Evolutionary conservation across 257 asterid species (phyloP).

Genomic region (Solanum pimpinellifolium): DNA sequence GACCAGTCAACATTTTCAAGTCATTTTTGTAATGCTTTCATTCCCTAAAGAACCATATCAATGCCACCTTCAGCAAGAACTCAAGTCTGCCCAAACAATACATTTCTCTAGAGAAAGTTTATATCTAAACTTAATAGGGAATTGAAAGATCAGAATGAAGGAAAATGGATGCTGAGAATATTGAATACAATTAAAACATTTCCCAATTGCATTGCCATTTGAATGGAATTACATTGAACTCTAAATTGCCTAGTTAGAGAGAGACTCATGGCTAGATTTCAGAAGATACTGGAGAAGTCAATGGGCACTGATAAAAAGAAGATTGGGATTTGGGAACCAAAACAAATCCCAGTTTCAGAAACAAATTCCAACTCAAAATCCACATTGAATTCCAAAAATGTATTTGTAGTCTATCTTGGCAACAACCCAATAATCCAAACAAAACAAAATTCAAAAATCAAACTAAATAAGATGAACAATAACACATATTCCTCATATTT

Average conservation of each 20-base stretch:
- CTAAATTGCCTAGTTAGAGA: background rate
- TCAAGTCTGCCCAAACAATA: background rate
- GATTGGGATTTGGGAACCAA: background rate
- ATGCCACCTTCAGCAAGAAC: background rate
- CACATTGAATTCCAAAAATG: background rate
- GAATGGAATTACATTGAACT: background rate
- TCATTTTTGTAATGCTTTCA: background rate
- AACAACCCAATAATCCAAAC: background rate
- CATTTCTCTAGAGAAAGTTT: background rate
- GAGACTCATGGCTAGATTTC: background rate
- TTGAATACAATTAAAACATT: background rate
- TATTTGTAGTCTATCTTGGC: background rate
- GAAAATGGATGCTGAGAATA: background rate
- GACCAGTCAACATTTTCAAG: background rate
- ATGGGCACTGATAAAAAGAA: background rate
- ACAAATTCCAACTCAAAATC: slow-evolving; percentile 1
- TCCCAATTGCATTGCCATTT: background rate
- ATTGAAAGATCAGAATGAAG: background rate
- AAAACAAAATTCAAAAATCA: background rate
- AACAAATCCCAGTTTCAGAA: background rate
- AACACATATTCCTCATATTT: slow-evolving; percentile 15
- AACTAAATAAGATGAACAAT: slow-evolving; percentile 4
- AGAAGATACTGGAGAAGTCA: background rate
- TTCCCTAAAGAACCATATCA: background rate
- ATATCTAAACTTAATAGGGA: background rate